Base-by-base conservation (phyloP, 2,329 filamentous ascomycete genomes). In the Tolypocladium endophyticum region DNA sequence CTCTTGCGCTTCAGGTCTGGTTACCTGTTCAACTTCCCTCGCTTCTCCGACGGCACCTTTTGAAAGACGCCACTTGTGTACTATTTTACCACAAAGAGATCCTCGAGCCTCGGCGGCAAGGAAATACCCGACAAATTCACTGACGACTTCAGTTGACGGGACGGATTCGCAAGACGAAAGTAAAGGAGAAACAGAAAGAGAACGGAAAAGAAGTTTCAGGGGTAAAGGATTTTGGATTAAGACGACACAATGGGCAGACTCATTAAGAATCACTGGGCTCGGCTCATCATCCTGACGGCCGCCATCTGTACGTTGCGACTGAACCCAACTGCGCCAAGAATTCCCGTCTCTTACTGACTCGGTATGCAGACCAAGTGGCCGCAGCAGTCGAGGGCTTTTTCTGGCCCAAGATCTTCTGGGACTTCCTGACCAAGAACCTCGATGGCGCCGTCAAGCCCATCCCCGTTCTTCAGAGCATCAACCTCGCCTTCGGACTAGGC, bases 221-320 rank as follows among this genome's bases (percentile, higher is more conserved):
- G 8, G 16, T 33, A 18, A 39, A 56, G 35, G 41, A 23, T 30
- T 14, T 20, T 53, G 45, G 58, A 58, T 61, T 59, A 20, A 35
- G 54, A 5, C 30, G 58, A 57, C 74, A 78, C 66, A 64, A 99
- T 99, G 94, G 94, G 94, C 75, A 94, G 88, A 77, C 87, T 99
- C 72, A 97, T 99, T 80, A 99, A 99, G 83, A 97, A 97, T 80
- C 94, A 99, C 80, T 96, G 91, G 91, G 94, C 92, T 67, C 88
- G 94, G 62, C 87, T 99, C 70, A 94, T 99, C 71, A 83, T 96
- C 75, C 80, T 99, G 72, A 90, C 90, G 35, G 91, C 94, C 43
- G 88, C 90, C 64, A 74, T 79, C 60, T 92, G 89, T 92, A 85
- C 62, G 79, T 77, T 20, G 16, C 39, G 33, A 7, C 33, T 50